Evolutionary conservation across 2,329 filamentous ascomycete species (phyloP).

Genomic region (Trichoderma breve): DNA sequence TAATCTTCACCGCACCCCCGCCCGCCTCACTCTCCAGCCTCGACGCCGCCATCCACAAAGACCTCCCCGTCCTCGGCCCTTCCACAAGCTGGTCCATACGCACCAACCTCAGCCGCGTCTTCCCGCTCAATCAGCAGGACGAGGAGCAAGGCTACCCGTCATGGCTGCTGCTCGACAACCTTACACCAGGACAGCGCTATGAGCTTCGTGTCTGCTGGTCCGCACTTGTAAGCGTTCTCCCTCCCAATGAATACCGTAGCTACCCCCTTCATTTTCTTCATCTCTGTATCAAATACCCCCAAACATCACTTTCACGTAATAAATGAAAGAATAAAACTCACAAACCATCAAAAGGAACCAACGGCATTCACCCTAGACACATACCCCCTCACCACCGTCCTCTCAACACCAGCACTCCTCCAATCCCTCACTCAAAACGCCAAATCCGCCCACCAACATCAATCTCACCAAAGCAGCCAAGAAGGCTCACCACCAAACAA

Average conservation of each 20-base stretch:
- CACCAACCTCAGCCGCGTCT: constrained; percentile 64
- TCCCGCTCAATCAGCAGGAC: constrained; percentile 48
- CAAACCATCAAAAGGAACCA: constrained; percentile 65
- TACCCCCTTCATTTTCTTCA: too few relatives aligned
- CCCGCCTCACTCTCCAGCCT: constrained; percentile 45
- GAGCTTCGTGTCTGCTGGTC: constrained; percentile 93
- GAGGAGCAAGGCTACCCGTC: constrained; percentile 54
- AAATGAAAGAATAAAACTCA: neutral
- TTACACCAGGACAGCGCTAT: constrained; percentile 74
- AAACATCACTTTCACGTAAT: neutral
- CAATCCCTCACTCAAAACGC: constrained; percentile 62
- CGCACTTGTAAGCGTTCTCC: constrained; percentile 70
- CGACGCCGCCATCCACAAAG: constrained; percentile 49
- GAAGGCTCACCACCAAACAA: neutral
- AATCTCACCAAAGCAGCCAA: neutral
- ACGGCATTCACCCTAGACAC: constrained; percentile 72
- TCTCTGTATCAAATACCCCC: too few relatives aligned
- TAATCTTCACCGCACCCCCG: constrained; percentile 68
- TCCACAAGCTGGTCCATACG: constrained; percentile 52
- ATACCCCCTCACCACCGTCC: constrained; percentile 59
- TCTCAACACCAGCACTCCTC: constrained; percentile 61
- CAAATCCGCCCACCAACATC: neutral
- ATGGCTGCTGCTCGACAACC: constrained; percentile 74
- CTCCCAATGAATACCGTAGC: neutral
- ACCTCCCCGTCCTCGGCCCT: constrained; percentile 63